Evolutionary conservation across 1,139 yeast genomes (phyloP).

Genomic region (Kodamaea sp.): DNA sequence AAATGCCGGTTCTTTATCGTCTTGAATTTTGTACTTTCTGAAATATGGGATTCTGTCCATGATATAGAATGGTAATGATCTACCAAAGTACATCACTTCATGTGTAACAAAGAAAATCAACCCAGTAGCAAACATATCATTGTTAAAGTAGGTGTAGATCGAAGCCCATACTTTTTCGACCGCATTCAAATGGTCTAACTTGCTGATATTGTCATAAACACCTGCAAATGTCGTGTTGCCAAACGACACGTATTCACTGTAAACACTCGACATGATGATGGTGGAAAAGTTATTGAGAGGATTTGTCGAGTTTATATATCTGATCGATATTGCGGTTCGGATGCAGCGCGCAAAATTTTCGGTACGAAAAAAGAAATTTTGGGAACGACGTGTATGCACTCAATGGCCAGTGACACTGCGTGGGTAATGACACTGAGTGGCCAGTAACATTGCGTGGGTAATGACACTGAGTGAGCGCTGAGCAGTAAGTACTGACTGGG

Average conservation of each 20-base stretch:
- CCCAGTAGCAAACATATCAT: constrained; percentile 47
- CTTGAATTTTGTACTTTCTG: constrained; percentile 42
- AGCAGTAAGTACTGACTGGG: too few species aligned
- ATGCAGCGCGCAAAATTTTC: too few species aligned
- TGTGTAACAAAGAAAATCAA: constrained; percentile 40
- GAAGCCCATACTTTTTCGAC: constrained; percentile 43
- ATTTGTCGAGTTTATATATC: neutral
- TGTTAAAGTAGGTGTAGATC: constrained; percentile 40
- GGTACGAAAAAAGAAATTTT: too few species aligned
- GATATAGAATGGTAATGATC: constrained; percentile 46
- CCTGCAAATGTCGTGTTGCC: constrained; percentile 37
- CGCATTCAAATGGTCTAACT: constrained; percentile 22
- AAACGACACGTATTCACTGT: constrained; percentile 40
- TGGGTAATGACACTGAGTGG: too few species aligned
- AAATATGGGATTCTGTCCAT: constrained; percentile 43
- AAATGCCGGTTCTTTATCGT: constrained; percentile 37
- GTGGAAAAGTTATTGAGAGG: neutral
- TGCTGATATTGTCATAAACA: constrained; percentile 35
- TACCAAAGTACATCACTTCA: constrained; percentile 43
- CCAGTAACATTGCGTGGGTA: too few species aligned
- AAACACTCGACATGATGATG: constrained; percentile 25
- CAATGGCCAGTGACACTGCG: too few species aligned
- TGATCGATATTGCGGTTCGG: too few species aligned
- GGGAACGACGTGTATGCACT: too few species aligned
- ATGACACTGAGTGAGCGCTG: too few species aligned